phyloP scores from a whole-genome alignment of 371 early-diverging fungal genomes.

The Mucor plumbeus region DNA sequence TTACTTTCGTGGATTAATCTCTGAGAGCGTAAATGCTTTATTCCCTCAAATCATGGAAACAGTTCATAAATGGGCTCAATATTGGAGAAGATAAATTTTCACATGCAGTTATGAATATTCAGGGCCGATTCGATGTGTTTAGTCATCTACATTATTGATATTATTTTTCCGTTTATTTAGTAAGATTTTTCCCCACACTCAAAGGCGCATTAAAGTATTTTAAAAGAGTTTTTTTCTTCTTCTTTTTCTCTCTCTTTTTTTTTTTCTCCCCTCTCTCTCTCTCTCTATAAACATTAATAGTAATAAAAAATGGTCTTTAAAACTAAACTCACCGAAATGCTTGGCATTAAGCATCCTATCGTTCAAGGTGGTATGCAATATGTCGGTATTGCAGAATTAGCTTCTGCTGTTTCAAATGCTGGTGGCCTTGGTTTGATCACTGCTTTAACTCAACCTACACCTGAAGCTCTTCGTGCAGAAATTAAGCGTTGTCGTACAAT shows the following conservation, averaged over 20 bases:
- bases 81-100: conserved; percentile 71
- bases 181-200: conserved; percentile 9
- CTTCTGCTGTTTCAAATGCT: conserved; percentile 94
- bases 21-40: conserved; percentile 91
- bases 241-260: background rate
- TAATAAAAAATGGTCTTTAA: conserved; percentile 53
- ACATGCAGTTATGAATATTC: conserved; percentile 8
- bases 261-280: no score
- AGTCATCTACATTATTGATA: conserved; percentile 1
- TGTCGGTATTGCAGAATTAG: conserved; percentile 80
- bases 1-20: conserved; percentile 88
- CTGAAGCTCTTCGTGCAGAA: conserved; percentile 75
- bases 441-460: conserved; percentile 88
- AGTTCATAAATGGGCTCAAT: conserved; percentile 94
- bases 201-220: background rate
- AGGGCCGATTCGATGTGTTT: background rate
- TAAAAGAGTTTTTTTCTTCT: background rate
- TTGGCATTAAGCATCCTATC: conserved; percentile 76
- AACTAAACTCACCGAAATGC: conserved; percentile 67
- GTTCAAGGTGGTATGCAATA: conserved; percentile 53
- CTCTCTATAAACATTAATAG: background rate
- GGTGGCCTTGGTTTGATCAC: conserved; percentile 94
- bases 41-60: conserved; percentile 98
- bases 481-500: conserved; percentile 75
- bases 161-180: conserved; percentile 7